Percentiles rank a stretch among this genome's conserved stretches.
These are phyloP conservation scores for Grosmannia serpens DNA, from an alignment of 2,329 filamentous ascomycete genomes.

Conservation along the genomic window DNA sequence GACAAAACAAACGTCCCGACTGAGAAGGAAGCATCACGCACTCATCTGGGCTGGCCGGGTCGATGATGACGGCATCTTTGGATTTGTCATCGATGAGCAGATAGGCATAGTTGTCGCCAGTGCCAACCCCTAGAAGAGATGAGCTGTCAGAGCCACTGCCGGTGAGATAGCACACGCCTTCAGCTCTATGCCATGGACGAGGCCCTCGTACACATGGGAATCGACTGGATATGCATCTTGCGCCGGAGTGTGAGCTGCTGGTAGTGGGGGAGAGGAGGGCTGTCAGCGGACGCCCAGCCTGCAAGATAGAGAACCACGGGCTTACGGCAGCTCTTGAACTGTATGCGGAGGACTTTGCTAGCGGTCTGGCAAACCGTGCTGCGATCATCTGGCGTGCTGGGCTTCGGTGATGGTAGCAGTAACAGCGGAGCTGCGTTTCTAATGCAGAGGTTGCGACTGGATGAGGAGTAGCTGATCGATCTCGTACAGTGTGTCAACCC, in stretches of 20 bases:
- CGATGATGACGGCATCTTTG: constrained; percentile 67
- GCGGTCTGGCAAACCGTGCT: constrained; percentile 1
- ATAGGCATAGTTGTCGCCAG: constrained; percentile 75
- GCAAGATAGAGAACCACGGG: neutral
- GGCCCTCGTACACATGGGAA: constrained; percentile 65
- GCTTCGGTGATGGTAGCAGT: neutral
- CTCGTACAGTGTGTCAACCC: neutral
- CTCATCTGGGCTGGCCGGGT: constrained; percentile 71
- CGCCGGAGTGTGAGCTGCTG: constrained; percentile 18
- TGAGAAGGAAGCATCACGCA: constrained; percentile 27
- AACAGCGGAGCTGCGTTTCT: neutral
- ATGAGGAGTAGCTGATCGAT: neutral
- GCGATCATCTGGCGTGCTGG: neutral
- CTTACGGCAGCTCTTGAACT: neutral
- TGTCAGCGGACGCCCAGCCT: neutral
- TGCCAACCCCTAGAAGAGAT: constrained; percentile 29
- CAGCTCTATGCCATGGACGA: neutral
- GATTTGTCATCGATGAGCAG: constrained; percentile 68
- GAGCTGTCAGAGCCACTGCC: constrained; percentile 38
- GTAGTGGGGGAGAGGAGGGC: neutral
- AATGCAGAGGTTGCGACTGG: neutral
- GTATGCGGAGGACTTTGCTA: neutral
- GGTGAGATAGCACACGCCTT: constrained; percentile 20
- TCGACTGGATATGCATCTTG: constrained; percentile 76
- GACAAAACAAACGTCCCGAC: neutral